phyloP scores from a whole-genome alignment of 1,139 yeast species.

The Nadsonia commutata region DNA sequence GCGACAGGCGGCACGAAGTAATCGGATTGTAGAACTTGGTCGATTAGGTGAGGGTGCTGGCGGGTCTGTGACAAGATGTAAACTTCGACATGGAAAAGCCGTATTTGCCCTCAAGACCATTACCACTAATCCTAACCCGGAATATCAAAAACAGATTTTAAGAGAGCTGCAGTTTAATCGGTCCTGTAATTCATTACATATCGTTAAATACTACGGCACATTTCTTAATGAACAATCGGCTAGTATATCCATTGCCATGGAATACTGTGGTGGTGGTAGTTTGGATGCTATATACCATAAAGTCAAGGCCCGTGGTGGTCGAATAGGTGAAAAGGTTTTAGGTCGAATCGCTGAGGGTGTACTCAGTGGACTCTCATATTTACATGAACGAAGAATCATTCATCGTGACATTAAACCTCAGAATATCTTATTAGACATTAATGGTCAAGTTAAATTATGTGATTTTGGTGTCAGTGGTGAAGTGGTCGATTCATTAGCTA shows the following conservation, averaged over 20 bases:
- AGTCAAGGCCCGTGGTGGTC: conserved; percentile 49
- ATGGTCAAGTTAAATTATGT: conserved; percentile 80
- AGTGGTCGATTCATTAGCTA: conserved; percentile 85
- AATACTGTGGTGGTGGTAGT: conserved; percentile 87
- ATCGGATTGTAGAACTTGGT: conserved; percentile 46
- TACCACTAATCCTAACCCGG: conserved; percentile 73
- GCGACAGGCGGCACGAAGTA: conserved; percentile 45
- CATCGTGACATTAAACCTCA: conserved; percentile 90
- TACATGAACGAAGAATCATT: conserved; percentile 75
- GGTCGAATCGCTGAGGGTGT: conserved; percentile 85
- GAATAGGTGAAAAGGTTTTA: conserved; percentile 83
- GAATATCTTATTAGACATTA: conserved; percentile 57
- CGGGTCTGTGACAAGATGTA: conserved; percentile 76
- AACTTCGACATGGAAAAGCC: conserved; percentile 34
- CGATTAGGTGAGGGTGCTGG: conserved; percentile 90
- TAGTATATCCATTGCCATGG: conserved; percentile 86
- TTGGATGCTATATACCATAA: conserved; percentile 78
- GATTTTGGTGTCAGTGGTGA: conserved; percentile 99
- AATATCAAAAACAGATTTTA: conserved; percentile 64
- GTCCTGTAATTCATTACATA: conserved; percentile 66
- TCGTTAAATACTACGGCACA: conserved; percentile 86
- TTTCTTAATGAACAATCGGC: conserved; percentile 64
- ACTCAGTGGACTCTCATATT: conserved; percentile 66
- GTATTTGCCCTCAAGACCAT: conserved; percentile 76
- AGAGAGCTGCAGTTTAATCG: conserved; percentile 82